Conservation (phyloP, 2,329 filamentous ascomycete species). For the Cordyceps tenuipes region DNA sequence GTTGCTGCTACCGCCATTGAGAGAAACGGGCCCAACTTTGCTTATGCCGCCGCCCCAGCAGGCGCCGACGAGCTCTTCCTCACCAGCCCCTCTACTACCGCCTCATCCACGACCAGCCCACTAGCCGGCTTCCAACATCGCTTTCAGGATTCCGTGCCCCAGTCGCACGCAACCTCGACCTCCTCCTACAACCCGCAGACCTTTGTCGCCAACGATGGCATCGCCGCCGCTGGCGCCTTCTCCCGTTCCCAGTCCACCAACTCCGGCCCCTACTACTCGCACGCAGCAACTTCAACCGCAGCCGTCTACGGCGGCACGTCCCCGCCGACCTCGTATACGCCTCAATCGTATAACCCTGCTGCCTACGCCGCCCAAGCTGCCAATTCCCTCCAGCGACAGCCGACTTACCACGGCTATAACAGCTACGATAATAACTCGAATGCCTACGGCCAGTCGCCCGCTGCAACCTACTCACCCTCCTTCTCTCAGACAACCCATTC, state of each 20-base stretch:
- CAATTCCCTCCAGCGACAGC: conserved; percentile 39
- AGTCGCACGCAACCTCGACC: conserved; percentile 37
- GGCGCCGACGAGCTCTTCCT: conserved; percentile 58
- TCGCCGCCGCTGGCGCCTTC: no score
- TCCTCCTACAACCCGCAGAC: conserved; percentile 63
- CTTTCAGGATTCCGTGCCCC: conserved; percentile 38
- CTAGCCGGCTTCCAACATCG: conserved; percentile 45
- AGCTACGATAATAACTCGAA: conserved; percentile 32
- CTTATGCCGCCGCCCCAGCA: conserved; percentile 15
- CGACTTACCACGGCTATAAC: conserved; percentile 41
- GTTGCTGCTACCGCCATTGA: conserved; percentile 16
- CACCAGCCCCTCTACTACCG: conserved; percentile 35
- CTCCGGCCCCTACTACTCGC: conserved; percentile 41
- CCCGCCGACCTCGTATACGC: conserved; percentile 39
- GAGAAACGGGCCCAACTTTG: conserved; percentile 14
- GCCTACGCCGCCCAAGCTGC: conserved; percentile 45
- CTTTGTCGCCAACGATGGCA: conserved; percentile 33
- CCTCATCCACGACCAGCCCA: conserved; percentile 21
- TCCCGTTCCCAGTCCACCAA: conserved; percentile 39
- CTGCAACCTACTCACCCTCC: conserved; percentile 24
- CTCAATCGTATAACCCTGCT: conserved; percentile 50
- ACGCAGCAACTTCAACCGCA: conserved; percentile 27
- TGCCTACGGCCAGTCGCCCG: conserved; percentile 31
- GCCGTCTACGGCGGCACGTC: conserved; percentile 25
- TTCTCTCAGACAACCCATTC: conserved; percentile 21